phyloP scores from a whole-genome alignment of 192 early-diverging fungal species.

The Obelidium mucronatum region DNA sequence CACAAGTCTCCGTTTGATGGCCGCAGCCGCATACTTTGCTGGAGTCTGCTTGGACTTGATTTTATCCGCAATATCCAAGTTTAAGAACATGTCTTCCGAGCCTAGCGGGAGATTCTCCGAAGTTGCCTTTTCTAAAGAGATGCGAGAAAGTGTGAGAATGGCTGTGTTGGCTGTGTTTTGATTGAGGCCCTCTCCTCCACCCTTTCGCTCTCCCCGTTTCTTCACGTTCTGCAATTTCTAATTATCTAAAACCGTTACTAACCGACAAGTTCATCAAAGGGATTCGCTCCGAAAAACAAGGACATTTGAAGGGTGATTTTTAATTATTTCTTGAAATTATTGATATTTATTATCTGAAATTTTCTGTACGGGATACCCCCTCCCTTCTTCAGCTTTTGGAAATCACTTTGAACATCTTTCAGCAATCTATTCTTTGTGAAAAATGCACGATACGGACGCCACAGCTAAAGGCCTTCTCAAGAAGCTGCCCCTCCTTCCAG shows the following conservation, averaged over 20 bases:
- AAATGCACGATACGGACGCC: not conserved
- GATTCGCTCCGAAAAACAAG: slow-evolving; percentile 45
- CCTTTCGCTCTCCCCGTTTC: not conserved
- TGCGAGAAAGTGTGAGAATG: not conserved
- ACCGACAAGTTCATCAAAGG: slow-evolving; percentile 54
- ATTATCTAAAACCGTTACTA: slow-evolving; percentile 8
- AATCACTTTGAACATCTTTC: no score
- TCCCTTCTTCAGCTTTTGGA: no score
- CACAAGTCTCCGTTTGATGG: slow-evolving; percentile 81
- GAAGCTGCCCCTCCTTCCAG: slow-evolving; percentile 58
- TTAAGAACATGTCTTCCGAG: slow-evolving; percentile 80
- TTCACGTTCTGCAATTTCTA: not conserved
- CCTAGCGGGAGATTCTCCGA: slow-evolving; percentile 88
- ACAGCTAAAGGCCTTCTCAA: slow-evolving; percentile 38
- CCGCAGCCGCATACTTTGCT: slow-evolving; percentile 75
- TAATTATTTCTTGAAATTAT: not conserved
- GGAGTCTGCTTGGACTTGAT: slow-evolving; percentile 81
- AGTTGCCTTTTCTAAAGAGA: slow-evolving; percentile 65
- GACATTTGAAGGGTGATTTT: slow-evolving; percentile 34
- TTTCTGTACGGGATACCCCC: no score
- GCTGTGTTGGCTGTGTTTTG: not conserved
- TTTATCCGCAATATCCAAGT: slow-evolving; percentile 93
- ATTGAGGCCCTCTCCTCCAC: not conserved
- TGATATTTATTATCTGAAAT: no score
- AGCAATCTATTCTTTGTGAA: no score